Evolutionary conservation across 2,329 filamentous ascomycete genomes (phyloP).

Genomic region (Alternaria sp.): DNA sequence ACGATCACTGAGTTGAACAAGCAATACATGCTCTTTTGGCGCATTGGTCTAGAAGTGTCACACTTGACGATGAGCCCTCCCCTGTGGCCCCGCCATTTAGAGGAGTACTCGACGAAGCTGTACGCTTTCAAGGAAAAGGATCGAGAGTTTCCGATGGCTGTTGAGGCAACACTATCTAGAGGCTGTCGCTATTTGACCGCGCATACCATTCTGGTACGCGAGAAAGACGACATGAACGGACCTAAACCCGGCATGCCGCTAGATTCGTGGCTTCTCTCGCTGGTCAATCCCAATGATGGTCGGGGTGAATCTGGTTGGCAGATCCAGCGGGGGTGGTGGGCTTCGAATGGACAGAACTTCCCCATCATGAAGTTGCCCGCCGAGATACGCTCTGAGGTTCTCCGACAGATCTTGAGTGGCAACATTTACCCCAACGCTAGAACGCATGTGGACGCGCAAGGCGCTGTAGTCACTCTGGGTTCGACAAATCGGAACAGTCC

Average conservation of each 20-base stretch:
- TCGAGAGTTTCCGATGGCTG: not conserved
- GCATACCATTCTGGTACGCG: not conserved
- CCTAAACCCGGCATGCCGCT: not conserved
- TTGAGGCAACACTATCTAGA: not conserved
- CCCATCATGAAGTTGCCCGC: not conserved
- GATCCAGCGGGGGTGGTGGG: not conserved
- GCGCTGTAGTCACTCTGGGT: too few species aligned
- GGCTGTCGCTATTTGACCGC: not conserved
- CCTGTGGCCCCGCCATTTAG: not conserved
- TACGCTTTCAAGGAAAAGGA: not conserved
- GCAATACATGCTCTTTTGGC: not conserved
- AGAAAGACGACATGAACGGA: not conserved
- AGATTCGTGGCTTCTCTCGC: not conserved
- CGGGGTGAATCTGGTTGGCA: not conserved
- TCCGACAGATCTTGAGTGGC: not conserved
- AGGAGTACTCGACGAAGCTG: not conserved
- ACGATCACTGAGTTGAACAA: not conserved
- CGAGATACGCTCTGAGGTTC: not conserved
- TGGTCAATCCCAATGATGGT: fast-evolving
- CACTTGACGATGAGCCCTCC: not conserved
- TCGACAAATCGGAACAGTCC: too few species aligned
- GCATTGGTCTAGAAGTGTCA: not conserved
- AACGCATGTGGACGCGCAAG: too few species aligned
- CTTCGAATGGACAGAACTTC: not conserved
- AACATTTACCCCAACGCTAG: not conserved